phyloP scores from a whole-genome alignment of 2,329 filamentous ascomycete genomes.

The Gliomastix tumulicola region DNA sequence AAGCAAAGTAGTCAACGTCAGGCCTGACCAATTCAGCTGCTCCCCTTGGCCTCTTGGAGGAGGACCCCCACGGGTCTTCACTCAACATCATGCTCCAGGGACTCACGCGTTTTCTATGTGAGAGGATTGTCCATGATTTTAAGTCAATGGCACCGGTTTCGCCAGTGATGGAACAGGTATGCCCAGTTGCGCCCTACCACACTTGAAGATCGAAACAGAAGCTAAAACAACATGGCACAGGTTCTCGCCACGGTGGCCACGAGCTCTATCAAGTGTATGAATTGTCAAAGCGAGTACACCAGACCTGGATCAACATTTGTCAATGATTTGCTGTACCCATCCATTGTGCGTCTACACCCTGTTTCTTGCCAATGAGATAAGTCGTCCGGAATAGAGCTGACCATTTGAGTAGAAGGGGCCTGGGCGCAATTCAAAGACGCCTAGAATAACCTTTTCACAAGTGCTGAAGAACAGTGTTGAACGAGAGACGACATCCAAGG shows the following conservation, averaged over 20 bases:
- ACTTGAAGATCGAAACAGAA: too few relatives aligned
- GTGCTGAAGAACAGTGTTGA: constrained; percentile 91
- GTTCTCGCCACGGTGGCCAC: constrained; percentile 64
- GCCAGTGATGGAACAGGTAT: constrained; percentile 62
- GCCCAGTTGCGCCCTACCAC: not conserved
- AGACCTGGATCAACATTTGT: constrained; percentile 73
- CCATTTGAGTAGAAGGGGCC: constrained; percentile 32
- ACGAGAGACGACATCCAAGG: constrained; percentile 78
- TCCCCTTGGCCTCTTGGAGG: constrained; percentile 76
- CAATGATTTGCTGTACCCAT: constrained; percentile 79
- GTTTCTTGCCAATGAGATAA: too few relatives aligned
- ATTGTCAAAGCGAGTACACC: constrained; percentile 80
- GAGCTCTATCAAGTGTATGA: constrained; percentile 73
- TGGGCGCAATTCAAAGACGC: constrained; percentile 40
- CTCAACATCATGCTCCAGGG: constrained; percentile 79
- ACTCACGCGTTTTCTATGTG: constrained; percentile 77
- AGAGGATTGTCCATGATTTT: constrained; percentile 73
- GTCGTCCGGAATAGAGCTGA: constrained; percentile 8
- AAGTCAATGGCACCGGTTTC: constrained; percentile 57
- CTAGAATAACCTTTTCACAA: constrained; percentile 70
- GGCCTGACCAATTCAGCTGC: too few relatives aligned
- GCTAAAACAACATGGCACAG: too few relatives aligned
- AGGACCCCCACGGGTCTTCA: constrained; percentile 66
- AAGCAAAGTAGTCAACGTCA: too few relatives aligned
- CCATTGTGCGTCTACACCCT: constrained; percentile 23